These are phyloP conservation scores for Penicillium frequentans DNA, from an alignment of 2,329 filamentous ascomycete species.

Conservation along the genomic window DNA sequence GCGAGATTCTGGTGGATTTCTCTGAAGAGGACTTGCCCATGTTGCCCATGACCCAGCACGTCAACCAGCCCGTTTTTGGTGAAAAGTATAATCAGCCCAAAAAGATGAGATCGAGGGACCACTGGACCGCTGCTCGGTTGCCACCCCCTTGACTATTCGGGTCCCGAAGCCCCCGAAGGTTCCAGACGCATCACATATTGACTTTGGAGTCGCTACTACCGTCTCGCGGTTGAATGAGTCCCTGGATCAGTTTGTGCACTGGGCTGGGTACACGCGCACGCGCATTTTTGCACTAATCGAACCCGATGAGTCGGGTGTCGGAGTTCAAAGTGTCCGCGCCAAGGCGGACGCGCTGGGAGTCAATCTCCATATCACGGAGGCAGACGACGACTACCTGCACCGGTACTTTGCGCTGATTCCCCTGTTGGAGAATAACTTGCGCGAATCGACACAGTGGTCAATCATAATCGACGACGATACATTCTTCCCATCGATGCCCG, in stretches of 20 bases:
- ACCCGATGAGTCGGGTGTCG: conserved; percentile 23
- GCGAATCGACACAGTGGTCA: conserved; percentile 53
- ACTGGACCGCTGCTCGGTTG: conserved; percentile 39
- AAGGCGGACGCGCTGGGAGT: conserved; percentile 41
- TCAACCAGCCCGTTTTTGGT: conserved; percentile 29
- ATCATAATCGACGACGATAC: conserved; percentile 64
- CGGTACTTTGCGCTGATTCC: conserved; percentile 60
- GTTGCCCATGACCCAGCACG: conserved; percentile 26
- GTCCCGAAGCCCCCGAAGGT: conserved; percentile 47
- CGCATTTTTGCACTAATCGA: conserved; percentile 57
- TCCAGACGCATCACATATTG: conserved; percentile 51
- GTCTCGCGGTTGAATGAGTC: conserved; percentile 53
- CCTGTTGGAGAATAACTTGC: conserved; percentile 49
- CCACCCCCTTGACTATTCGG: conserved; percentile 48
- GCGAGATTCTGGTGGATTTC: conserved; percentile 28
- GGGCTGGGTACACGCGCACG: conserved; percentile 54
- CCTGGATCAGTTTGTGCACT: conserved; percentile 55
- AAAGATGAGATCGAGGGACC: conserved; percentile 8
- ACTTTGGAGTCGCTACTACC: conserved; percentile 60
- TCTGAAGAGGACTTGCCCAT: conserved; percentile 24
- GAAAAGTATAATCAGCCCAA: neutral
- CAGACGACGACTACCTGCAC: conserved; percentile 42
- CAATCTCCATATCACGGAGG: conserved; percentile 42
- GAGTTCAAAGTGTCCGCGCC: conserved; percentile 27
- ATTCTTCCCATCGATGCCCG: conserved; percentile 59